phyloP scores from a whole-genome alignment of 768 basidiomycete genomes.

The Trichaptum fuscoviolaceum region DNA sequence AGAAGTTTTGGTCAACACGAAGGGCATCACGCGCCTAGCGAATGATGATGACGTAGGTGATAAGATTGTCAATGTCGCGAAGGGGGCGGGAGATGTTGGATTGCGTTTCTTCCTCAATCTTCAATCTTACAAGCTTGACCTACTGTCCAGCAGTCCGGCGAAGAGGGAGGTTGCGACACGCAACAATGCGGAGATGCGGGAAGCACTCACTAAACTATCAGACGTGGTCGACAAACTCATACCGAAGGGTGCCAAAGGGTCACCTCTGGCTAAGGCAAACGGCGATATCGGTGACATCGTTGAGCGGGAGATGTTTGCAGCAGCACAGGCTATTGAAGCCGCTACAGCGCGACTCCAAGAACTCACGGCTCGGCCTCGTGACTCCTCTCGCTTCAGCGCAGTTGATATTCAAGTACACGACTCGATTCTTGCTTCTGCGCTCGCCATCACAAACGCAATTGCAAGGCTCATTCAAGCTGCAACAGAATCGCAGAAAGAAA shows the following conservation, averaged over 20 bases:
- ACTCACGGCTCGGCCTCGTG: slow-evolving; percentile 87
- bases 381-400: slow-evolving; percentile 81
- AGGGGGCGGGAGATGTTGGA: slow-evolving; percentile 80
- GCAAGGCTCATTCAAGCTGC: slow-evolving; percentile 92
- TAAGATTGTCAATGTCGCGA: slow-evolving; percentile 81
- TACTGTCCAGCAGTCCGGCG: slow-evolving; percentile 59
- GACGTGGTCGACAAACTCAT: slow-evolving; percentile 82
- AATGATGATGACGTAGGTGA: slow-evolving; percentile 90
- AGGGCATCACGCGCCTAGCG: slow-evolving; percentile 91
- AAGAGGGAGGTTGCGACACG: slow-evolving; percentile 85
- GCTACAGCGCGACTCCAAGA: slow-evolving; percentile 88
- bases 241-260: slow-evolving; percentile 74
- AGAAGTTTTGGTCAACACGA: slow-evolving; percentile 89
- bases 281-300: slow-evolving; percentile 96
- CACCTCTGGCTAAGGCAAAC: slow-evolving; percentile 66
- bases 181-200: slow-evolving; percentile 83
- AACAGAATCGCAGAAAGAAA: slow-evolving; percentile 97
- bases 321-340: slow-evolving; percentile 88
- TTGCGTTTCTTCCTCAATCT: slow-evolving; percentile 92
- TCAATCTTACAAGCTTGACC: slow-evolving; percentile 90
- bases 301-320: slow-evolving; percentile 92
- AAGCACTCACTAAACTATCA: slow-evolving; percentile 77
- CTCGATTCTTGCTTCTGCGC: slow-evolving; percentile 87
- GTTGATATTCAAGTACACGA: slow-evolving; percentile 97
- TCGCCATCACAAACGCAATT: slow-evolving; percentile 95